phyloP scores from a whole-genome alignment of 106 monocot genomes.

The Hemerocallis citrina region DNA sequence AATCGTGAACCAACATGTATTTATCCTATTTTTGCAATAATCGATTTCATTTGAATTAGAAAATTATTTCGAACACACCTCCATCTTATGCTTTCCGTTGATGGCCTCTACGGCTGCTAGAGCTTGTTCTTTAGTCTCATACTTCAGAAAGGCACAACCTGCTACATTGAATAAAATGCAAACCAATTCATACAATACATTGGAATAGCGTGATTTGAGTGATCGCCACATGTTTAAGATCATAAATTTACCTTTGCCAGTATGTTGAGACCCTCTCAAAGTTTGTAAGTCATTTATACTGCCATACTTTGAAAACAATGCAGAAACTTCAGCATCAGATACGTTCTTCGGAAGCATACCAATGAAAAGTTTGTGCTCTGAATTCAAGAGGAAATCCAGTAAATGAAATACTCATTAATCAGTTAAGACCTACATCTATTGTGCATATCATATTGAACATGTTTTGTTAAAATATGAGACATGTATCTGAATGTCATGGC shows the following conservation, averaged over 20 bases:
- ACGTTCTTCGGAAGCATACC: constrained; percentile 99
- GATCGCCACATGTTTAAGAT: constrained; percentile 12
- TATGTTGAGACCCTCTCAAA: constrained; percentile 84
- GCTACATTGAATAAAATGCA: constrained; percentile 25
- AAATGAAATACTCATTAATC: no score
- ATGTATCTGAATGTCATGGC: no score
- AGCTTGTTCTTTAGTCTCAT: constrained; percentile 90
- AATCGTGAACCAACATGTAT: no score
- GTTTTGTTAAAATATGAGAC: no score
- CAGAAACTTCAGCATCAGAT: constrained; percentile 61
- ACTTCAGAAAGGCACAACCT: constrained; percentile 97
- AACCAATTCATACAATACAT: constrained; percentile 6
- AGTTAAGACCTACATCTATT: no score
- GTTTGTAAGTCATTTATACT: constrained; percentile 86
- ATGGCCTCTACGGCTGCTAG: constrained; percentile 80
- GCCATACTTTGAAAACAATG: constrained; percentile 78
- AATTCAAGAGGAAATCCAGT: background rate
- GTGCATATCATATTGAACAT: no score
- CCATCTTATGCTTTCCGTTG: constrained; percentile 93
- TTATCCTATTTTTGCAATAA: no score
- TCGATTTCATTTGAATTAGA: no score
- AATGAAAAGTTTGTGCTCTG: constrained; percentile 94
- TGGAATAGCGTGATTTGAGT: no score
- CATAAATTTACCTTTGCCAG: constrained; percentile 70
- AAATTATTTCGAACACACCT: no score